phyloP scores from a whole-genome alignment of 2,329 filamentous ascomycete species.

The Pseudogymnoascus sp. region DNA sequence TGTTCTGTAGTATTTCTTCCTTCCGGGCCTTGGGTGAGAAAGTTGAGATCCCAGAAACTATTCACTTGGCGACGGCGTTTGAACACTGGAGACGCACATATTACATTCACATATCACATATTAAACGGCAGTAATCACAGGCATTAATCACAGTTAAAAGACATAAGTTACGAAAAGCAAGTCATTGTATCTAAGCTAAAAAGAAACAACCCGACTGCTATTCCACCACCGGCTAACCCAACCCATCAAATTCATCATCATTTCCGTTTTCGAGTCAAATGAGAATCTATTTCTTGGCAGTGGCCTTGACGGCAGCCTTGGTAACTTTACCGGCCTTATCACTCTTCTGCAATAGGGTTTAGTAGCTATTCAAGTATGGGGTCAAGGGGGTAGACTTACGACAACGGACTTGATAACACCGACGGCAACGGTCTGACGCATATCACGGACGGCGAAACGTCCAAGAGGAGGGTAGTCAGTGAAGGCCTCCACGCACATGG shows the following conservation, averaged over 20 bases:
- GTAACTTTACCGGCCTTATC: constrained; percentile 31
- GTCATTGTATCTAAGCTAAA: constrained; percentile 8
- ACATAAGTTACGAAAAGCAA: not conserved
- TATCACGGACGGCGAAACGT: constrained; percentile 99
- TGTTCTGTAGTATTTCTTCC: not conserved
- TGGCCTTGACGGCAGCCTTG: constrained; percentile 33
- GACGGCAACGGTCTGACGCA: constrained; percentile 82
- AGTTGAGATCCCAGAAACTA: not conserved
- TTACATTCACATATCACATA: not conserved
- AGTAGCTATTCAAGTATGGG: not conserved
- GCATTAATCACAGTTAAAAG: not conserved
- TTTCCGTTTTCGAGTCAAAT: constrained; percentile 3
- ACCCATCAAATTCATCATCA: not conserved
- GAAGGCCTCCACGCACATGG: constrained; percentile 99
- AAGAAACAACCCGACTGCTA: constrained; percentile 1
- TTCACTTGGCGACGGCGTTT: not conserved
- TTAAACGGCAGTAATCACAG: not conserved
- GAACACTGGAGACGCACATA: too few species aligned
- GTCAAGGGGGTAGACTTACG: not conserved
- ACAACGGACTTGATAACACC: constrained; percentile 81
- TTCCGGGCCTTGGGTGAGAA: not conserved
- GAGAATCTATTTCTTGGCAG: constrained; percentile 29
- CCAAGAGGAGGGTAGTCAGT: constrained; percentile 98
- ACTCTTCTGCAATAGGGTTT: too few species aligned
- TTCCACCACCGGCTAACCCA: constrained; percentile 1